Evolutionary conservation across 2,329 filamentous ascomycete genomes (phyloP).

Genomic region (Biscogniauxia marginata): DNA sequence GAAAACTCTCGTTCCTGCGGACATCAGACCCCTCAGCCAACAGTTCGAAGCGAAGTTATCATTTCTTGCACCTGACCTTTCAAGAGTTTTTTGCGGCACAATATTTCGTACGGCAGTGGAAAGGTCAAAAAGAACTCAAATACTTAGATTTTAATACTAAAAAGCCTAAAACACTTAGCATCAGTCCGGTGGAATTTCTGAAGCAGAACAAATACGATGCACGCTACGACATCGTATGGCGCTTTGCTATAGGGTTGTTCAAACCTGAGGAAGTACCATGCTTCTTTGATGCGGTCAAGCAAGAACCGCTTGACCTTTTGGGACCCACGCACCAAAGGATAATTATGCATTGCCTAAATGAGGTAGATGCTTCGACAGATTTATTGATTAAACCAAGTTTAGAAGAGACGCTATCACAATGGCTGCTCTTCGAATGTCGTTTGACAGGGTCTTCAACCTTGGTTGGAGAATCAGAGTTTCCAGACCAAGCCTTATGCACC

Average conservation of each 20-base stretch:
- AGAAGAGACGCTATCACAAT: no score
- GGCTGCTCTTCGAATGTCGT: no score
- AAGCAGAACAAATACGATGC: constrained; percentile 37
- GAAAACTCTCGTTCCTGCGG: constrained; percentile 37
- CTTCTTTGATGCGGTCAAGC: constrained; percentile 34
- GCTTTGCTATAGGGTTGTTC: constrained; percentile 42
- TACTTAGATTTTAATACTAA: constrained; percentile 9
- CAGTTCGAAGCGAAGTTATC: constrained; percentile 28
- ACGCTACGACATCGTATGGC: constrained; percentile 42
- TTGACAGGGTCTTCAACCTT: no score
- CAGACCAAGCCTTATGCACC: no score
- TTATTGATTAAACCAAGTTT: no score
- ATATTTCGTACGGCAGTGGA: constrained; percentile 38
- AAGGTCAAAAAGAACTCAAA: constrained; percentile 12
- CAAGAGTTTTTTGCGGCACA: constrained; percentile 43
- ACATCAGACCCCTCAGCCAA: constrained; percentile 27
- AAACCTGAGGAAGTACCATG: constrained; percentile 8
- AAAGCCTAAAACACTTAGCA: background rate
- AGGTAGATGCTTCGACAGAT: constrained; percentile 9
- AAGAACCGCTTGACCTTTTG: constrained; percentile 35
- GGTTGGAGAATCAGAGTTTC: no score
- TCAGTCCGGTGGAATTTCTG: constrained; percentile 27
- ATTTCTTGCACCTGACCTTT: constrained; percentile 43
- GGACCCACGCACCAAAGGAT: constrained; percentile 38
- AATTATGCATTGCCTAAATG: constrained; percentile 38